A percentile compares a stretch with the other conserved stretches of the same genome.
These are phyloP conservation scores for Mimosa pudica DNA, from an alignment of 306 rosid genomes.

Conservation along the genomic window DNA sequence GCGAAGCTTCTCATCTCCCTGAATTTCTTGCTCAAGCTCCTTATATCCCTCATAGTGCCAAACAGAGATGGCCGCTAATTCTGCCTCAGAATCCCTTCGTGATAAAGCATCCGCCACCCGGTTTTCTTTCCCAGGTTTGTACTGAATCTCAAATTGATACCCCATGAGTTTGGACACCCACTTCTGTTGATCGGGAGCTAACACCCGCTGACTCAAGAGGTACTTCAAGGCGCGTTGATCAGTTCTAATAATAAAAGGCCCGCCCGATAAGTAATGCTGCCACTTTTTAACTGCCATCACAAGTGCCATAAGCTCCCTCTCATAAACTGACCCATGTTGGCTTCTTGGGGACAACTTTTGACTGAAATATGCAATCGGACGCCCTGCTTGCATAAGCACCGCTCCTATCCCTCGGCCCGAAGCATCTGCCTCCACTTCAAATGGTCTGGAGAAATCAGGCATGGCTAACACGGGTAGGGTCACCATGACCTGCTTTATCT, in stretches of 20 bases:
- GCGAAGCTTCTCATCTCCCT: fast-evolving
- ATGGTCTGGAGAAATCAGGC: too few relatives aligned
- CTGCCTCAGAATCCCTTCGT: neutral
- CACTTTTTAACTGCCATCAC: neutral
- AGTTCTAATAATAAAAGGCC: neutral
- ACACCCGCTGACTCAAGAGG: too few relatives aligned
- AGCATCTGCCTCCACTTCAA: neutral
- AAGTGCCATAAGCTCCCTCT: neutral
- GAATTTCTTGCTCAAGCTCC: neutral
- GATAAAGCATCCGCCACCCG: neutral
- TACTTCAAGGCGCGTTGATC: neutral
- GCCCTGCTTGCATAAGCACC: neutral
- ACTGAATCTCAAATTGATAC: fast-evolving
- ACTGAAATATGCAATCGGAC: neutral
- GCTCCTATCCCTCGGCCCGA: neutral
- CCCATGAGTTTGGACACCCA: neutral
- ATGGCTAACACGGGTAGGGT: too few relatives aligned
- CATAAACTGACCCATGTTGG: neutral
- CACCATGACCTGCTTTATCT: too few relatives aligned
- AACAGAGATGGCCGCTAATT: fast-evolving
- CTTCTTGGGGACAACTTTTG: neutral
- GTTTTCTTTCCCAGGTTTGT: neutral
- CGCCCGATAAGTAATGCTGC: neutral
- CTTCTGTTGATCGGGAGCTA: neutral
- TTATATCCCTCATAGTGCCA: neutral